phyloP scores from a whole-genome alignment of 192 early-diverging fungal species.

The Rhizophlyctis rosea region DNA sequence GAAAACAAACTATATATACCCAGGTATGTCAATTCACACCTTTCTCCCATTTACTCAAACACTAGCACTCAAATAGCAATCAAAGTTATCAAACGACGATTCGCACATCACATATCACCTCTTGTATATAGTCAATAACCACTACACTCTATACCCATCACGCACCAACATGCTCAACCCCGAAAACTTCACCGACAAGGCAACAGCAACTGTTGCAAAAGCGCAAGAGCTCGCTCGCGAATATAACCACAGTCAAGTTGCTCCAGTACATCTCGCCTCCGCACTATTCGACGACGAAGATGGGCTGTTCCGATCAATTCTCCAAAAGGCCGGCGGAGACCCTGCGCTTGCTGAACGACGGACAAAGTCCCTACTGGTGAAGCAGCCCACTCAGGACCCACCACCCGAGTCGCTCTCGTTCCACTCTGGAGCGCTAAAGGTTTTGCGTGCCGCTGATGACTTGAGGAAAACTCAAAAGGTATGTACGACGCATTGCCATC shows the following conservation, averaged over 20 bases:
- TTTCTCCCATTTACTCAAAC: too few relatives aligned
- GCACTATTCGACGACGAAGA: conserved; percentile 82
- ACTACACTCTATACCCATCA: background rate
- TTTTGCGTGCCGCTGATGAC: conserved; percentile 74
- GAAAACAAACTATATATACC: too few relatives aligned
- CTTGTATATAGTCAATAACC: background rate
- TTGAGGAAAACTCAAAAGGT: conserved; percentile 77
- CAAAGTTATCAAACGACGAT: too few relatives aligned
- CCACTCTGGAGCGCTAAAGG: conserved; percentile 53
- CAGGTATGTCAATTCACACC: too few relatives aligned
- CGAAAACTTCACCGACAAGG: conserved; percentile 85
- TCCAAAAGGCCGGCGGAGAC: conserved; percentile 84
- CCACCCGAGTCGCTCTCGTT: conserved; percentile 74
- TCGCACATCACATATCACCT: too few relatives aligned
- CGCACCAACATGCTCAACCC: conserved; percentile 30
- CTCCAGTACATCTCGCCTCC: conserved; percentile 77
- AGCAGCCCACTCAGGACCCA: conserved; percentile 80
- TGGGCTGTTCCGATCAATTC: conserved; percentile 70
- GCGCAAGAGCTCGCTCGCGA: conserved; percentile 63
- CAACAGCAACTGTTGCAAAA: conserved; percentile 60
- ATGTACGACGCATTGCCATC: too few relatives aligned
- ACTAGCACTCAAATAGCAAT: too few relatives aligned
- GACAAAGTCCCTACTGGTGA: conserved; percentile 74
- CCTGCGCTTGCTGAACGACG: conserved; percentile 69
- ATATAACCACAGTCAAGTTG: conserved; percentile 68